Percentiles rank a stretch among this genome's conserved stretches.
Conservation (phyloP, 225 moss, liverwort and hornwort species). For the Takakia lepidozioides region DNA sequence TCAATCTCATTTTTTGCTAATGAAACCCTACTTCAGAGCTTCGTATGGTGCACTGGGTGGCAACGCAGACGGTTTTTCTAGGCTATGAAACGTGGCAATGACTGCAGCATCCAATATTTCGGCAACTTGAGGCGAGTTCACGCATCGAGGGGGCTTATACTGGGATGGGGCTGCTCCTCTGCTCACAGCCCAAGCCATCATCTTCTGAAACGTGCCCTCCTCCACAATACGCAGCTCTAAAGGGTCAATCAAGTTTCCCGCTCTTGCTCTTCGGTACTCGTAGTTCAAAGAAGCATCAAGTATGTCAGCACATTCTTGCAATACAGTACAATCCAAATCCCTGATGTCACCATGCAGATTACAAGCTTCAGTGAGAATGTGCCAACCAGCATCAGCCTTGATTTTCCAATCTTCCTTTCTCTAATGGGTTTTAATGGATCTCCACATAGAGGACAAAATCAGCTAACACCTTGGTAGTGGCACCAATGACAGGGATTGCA, state of each 20-base stretch:
- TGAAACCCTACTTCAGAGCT: too few species aligned
- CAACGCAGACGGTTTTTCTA: too few species aligned
- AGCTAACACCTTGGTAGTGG: too few species aligned
- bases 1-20: too few species aligned
- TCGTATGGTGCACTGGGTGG: too few species aligned
- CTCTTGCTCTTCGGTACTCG: slow-evolving; percentile 19
- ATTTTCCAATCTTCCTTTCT: too few species aligned
- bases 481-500: too few species aligned
- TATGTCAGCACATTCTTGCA: slow-evolving; percentile 31
- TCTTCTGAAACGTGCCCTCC: slow-evolving; percentile 22
- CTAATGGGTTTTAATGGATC: too few species aligned
- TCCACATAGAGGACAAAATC: too few species aligned
- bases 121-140: slow-evolving; percentile 11
- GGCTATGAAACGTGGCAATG: slow-evolving; percentile 9
- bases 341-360: too few species aligned
- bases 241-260: slow-evolving; percentile 21
- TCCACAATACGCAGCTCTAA: slow-evolving; percentile 21
- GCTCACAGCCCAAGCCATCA: slow-evolving; percentile 14
- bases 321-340: slow-evolving; percentile 14
- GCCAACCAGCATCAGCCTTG: too few species aligned
- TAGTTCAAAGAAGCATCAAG: slow-evolving; percentile 25
- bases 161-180: slow-evolving; percentile 17
- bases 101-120: slow-evolving; percentile 15
- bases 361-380: too few species aligned
- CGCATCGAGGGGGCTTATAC: slow-evolving; percentile 41